Conservation (phyloP, 352 stramenopile genomes). For the Phytophthora brassicae region DNA sequence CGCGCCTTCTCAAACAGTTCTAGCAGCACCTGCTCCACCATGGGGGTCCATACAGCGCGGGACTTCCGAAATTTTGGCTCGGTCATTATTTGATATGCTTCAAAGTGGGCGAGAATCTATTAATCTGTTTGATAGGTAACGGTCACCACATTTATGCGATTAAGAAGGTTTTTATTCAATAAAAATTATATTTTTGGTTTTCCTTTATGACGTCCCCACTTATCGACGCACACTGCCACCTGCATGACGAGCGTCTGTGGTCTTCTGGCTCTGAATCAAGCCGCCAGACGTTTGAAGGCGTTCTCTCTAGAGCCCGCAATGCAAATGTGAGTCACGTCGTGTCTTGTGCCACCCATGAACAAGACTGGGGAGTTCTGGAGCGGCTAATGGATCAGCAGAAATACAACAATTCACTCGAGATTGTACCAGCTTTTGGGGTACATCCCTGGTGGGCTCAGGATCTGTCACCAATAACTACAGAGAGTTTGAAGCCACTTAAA, state of each 20-base stretch:
- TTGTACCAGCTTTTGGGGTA: constrained; percentile 66
- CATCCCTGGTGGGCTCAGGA: constrained; percentile 75
- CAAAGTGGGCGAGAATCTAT: constrained; percentile 5
- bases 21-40: constrained; percentile 32
- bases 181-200: neutral
- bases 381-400: constrained; percentile 29
- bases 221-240: constrained; percentile 72
- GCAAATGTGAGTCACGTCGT: constrained; percentile 51
- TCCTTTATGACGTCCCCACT: constrained; percentile 26
- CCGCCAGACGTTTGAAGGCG: constrained; percentile 22
- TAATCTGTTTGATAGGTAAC: constrained; percentile 15
- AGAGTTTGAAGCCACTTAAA: constrained; percentile 37
- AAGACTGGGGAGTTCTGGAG: constrained; percentile 61
- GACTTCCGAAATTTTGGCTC: constrained; percentile 8
- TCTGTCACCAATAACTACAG: constrained; percentile 13
- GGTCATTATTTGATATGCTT: constrained; percentile 28
- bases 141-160: constrained; percentile 7
- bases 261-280: constrained; percentile 16
- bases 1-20: constrained; percentile 40
- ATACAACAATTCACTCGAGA: constrained; percentile 9
- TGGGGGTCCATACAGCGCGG: constrained; percentile 24
- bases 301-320: constrained; percentile 41
- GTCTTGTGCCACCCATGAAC: constrained; percentile 63
- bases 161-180: neutral
- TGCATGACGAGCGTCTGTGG: constrained; percentile 56